Conservation (phyloP, 2,329 filamentous ascomycete genomes). For the Arthrobotrys musiformis region DNA sequence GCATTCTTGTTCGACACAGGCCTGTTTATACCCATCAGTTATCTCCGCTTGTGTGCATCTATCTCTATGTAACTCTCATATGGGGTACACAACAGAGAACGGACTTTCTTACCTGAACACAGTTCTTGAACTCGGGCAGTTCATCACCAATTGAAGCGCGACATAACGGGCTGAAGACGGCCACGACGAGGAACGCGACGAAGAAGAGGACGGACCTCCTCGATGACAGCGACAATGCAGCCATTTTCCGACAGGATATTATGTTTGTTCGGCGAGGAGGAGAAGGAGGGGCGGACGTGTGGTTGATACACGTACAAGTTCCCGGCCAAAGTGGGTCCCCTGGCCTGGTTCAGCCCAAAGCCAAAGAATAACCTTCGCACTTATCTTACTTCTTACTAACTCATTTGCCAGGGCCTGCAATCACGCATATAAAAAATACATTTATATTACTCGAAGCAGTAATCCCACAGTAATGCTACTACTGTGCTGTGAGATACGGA, state of each 20-base stretch:
- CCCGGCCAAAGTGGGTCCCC: too few species aligned
- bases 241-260: not conserved
- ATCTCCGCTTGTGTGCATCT: too few species aligned
- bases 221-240: not conserved
- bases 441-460: too few species aligned
- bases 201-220: slow-evolving; percentile 1
- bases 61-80: too few species aligned
- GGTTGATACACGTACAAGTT: too few species aligned
- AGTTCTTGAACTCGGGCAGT: slow-evolving; percentile 86
- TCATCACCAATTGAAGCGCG: slow-evolving; percentile 83
- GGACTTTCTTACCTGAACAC: slow-evolving; percentile 76
- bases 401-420: too few species aligned
- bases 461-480: too few species aligned
- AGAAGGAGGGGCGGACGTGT: not conserved
- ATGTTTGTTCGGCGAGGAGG: not conserved
- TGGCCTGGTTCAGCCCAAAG: too few species aligned
- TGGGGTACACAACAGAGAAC: not conserved
- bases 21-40: not conserved
- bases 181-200: slow-evolving; percentile 61
- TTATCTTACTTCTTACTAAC: too few species aligned
- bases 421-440: too few species aligned
- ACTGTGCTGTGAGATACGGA: too few species aligned
- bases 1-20: slow-evolving; percentile 48
- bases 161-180: slow-evolving; percentile 62
- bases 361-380: too few species aligned